phyloP scores from a whole-genome alignment of 2,329 filamentous ascomycete species.

The Claviceps capensis region DNA sequence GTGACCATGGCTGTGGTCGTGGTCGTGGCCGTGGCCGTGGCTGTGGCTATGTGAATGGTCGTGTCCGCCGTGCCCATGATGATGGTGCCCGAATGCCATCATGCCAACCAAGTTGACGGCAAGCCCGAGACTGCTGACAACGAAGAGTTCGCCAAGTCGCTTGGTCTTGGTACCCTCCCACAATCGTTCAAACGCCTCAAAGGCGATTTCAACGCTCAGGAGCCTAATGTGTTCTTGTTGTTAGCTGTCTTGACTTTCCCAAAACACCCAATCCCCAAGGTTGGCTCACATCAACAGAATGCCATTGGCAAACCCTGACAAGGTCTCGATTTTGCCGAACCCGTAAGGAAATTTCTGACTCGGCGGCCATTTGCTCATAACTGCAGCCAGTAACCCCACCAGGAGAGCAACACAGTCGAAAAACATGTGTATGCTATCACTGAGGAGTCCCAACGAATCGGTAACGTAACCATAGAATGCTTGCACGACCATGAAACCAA shows the following conservation, averaged over 20 bases:
- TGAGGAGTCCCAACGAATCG: conserved; percentile 86
- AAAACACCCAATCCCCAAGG: background rate
- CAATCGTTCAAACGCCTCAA: conserved; percentile 82
- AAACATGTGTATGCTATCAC: conserved; percentile 98
- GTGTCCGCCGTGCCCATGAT: conserved; percentile 24
- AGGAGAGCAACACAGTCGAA: conserved; percentile 91
- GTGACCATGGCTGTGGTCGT: conserved; percentile 26
- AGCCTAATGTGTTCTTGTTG: conserved; percentile 36
- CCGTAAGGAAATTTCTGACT: conserved; percentile 85
- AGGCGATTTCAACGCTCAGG: conserved; percentile 90
- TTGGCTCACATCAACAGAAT: conserved; percentile 70
- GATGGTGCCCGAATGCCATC: conserved; percentile 63
- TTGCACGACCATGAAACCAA: conserved; percentile 88
- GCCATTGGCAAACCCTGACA: conserved; percentile 93
- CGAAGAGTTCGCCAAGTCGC: conserved; percentile 70
- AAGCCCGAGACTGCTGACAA: conserved; percentile 77
- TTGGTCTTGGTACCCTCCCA: conserved; percentile 74
- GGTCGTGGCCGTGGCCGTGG: conserved; percentile 27
- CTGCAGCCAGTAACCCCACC: conserved; percentile 79
- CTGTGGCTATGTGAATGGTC: conserved; percentile 13
- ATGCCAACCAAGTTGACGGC: conserved; percentile 88
- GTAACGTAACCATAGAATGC: conserved; percentile 89
- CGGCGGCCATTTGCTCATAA: conserved; percentile 93
- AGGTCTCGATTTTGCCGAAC: conserved; percentile 89
- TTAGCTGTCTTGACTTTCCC: background rate